These are phyloP conservation scores for Pseudomonodictys pantanalensis DNA, from an alignment of 495 filamentous ascomycete species.

Conservation along the genomic window DNA sequence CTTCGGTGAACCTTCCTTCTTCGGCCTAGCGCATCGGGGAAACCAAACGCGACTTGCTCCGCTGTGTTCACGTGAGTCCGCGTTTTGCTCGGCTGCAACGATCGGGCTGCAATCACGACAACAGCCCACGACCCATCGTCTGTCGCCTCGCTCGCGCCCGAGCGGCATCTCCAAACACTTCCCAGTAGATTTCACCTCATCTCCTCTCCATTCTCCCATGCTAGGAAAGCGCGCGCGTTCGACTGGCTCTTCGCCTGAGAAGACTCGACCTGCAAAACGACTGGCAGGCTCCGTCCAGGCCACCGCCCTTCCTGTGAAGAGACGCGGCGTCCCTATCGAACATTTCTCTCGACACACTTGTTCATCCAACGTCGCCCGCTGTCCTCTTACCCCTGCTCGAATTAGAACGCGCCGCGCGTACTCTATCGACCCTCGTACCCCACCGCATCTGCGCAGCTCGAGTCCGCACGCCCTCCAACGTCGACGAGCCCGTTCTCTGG, in stretches of 20 bases:
- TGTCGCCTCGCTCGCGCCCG: not conserved
- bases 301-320: not conserved
- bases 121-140: not conserved
- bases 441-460: slow-evolving; percentile 6
- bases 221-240: slow-evolving; percentile 7
- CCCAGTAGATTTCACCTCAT: not conserved
- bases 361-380: not conserved
- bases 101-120: too few relatives aligned
- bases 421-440: slow-evolving; percentile 3
- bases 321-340: not conserved
- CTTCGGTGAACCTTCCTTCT: too few relatives aligned
- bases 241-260: not conserved
- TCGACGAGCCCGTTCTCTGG: slow-evolving; percentile 10
- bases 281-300: not conserved
- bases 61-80: too few relatives aligned
- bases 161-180: not conserved
- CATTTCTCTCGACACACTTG: not conserved
- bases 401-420: not conserved
- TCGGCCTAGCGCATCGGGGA: too few relatives aligned
- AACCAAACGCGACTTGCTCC: too few relatives aligned
- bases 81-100: too few relatives aligned
- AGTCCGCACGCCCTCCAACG: slow-evolving; percentile 1
- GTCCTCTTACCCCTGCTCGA: slow-evolving; percentile 4
- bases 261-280: slow-evolving; percentile 1
- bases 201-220: slow-evolving; percentile 2